These are phyloP conservation scores for Malassezia cuniculi DNA, from an alignment of 1,284 basidiomycete genomes.

Conservation along the genomic window DNA sequence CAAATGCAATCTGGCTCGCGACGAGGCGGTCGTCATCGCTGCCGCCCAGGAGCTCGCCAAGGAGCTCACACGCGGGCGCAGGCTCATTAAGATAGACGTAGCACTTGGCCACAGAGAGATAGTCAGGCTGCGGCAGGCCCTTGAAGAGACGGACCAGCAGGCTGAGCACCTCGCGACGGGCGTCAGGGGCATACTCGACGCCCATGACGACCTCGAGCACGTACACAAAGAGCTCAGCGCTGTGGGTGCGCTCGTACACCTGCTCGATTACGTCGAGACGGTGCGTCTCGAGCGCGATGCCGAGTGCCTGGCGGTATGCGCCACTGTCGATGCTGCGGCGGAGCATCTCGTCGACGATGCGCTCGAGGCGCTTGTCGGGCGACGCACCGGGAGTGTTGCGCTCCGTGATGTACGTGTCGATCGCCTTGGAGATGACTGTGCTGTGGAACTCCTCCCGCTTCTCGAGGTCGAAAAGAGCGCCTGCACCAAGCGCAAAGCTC, in stretches of 20 bases:
- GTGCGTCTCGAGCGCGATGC: conserved; percentile 40
- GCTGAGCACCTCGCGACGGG: conserved; percentile 34
- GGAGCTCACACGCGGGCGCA: conserved; percentile 27
- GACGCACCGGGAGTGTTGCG: conserved; percentile 9
- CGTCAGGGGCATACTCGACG: conserved; percentile 28
- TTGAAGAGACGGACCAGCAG: conserved; percentile 44
- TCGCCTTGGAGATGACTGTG: conserved; percentile 44
- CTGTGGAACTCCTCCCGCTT: conserved; percentile 41
- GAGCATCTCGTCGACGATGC: conserved; percentile 44
- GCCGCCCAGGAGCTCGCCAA: conserved; percentile 31
- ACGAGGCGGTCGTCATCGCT: conserved; percentile 35
- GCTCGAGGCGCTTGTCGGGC: conserved; percentile 26
- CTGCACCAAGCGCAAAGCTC: conserved; percentile 42
- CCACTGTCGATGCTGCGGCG: conserved; percentile 33
- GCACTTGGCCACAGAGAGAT: conserved; percentile 44
- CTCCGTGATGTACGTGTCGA: conserved; percentile 39
- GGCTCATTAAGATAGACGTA: conserved; percentile 44
- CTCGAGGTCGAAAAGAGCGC: conserved; percentile 38
- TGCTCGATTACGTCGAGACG: conserved; percentile 40
- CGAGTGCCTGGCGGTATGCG: conserved; percentile 41
- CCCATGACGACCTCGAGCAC: conserved; percentile 41
- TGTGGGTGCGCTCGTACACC: conserved; percentile 33
- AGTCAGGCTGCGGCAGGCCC: conserved; percentile 33
- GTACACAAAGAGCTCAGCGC: conserved; percentile 36
- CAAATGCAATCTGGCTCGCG: conserved; percentile 43